Base-by-base conservation (phyloP, 768 basidiomycete species). In the Tulasnella sp. region DNA sequence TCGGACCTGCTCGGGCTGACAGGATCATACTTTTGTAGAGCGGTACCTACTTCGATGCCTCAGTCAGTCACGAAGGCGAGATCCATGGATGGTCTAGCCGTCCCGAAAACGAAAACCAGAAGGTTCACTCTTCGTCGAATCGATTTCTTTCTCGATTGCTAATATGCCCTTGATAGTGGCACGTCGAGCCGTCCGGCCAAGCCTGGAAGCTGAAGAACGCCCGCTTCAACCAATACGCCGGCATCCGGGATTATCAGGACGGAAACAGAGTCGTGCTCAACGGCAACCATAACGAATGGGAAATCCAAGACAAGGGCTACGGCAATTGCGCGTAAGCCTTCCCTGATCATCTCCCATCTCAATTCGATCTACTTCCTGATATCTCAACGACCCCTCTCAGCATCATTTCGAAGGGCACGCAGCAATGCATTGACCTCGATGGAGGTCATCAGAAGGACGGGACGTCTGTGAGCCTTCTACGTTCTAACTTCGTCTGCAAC, bases 41-140 rank as follows among this genome's bases (percentile, higher is more conserved):
- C 38, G 58, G 48, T 21, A 51, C 58, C n/a, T 51, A 51, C 34
- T 41, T 51, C 26, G 48, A 59, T 47, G 48, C 32, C 45, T 50
- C 32, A 24, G 17, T 26, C 48, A 3, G 38, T 17, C 3, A 59
- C 47, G 10, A 17, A 7, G 27, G 21, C 30, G 21, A 4, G 19
- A 17, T 51, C n/a, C 48, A 59, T 21, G 48, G 58, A 50, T 51
- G 58, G 58, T 27, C 30, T 2, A 50, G 48, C 29, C 58, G 47
- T 30, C 56, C 43, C 44, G 13, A 59, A 2, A 59, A 59, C 27
- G 19, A 51, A 4, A 59, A 51, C 47, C 58, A 59, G 23, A 21
- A 59, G 58, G 58, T 51, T n/a, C n/a, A n/a, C n/a, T n/a, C n/a
- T n/a, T n/a, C n/a, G n/a, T n/a, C n/a, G n/a, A n/a, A 34, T 5